Base-by-base conservation (phyloP, 306 rosid species). In the Betula pendula region DNA sequence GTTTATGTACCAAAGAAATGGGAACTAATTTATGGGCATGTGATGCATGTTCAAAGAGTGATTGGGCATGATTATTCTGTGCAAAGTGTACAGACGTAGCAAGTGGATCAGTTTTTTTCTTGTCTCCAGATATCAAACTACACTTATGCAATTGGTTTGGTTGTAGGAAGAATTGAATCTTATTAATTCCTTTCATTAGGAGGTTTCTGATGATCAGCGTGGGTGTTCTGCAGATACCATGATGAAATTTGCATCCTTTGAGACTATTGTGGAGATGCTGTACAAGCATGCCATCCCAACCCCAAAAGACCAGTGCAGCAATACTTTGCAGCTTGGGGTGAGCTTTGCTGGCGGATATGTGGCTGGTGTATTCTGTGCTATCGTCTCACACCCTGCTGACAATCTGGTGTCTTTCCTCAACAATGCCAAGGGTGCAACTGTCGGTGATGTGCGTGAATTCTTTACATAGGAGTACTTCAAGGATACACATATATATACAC, bases 211-310 rank as follows among this genome's bases (percentile, higher is more conserved):
- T 38, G 48, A 19, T 66, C 70, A 40, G 22, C 19, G 24, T 38
- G 15, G 48, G 3, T 38, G 24, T 7, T 75, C 71, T 24, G 75
- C 86, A 91, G 94, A 89, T 76, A 91, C 92, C 1, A 91, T 91
- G 97, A 88, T 91, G 97, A 91, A 91, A 40, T 89, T 91, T 75
- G 97, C 91, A n/a, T 80, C 89, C 0, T 91, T 88, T 33, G 97
- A 91, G 92, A 88, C 81, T 1, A 45, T 88, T 53, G 89, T 91
- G 71, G 97, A 89, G 89, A 74, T 50, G 83, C 13, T 82, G 3
- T 91, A 91, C 89, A 88, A 91, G 82, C 0, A 91, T n/a, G 87
- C 3, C 40, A 85, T 88, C 81, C 91, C 94, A 75, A 80, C 49
- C 11, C 97, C 94, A 0, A 91, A 91, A 77, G 88, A 77, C 1